A percentile compares a stretch with the other conserved stretches of the same genome.
These are phyloP conservation scores for Aspergillus steynii DNA, from an alignment of 495 filamentous ascomycete genomes.

Conservation along the genomic window DNA sequence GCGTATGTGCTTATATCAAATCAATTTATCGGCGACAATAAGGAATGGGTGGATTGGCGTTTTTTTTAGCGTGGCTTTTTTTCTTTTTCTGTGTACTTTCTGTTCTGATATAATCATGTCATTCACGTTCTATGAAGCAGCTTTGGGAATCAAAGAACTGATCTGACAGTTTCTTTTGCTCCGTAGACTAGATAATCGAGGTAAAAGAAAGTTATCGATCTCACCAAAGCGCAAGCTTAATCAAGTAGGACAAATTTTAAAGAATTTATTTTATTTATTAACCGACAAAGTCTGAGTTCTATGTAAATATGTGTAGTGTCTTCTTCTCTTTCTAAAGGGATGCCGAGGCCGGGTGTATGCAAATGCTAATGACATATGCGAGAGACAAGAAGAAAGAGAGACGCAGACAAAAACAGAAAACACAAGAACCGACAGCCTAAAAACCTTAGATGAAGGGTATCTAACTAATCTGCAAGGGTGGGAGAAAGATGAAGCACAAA, in stretches of 20 bases:
- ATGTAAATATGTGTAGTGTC: not conserved
- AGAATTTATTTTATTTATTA: not conserved
- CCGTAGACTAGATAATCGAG: no score
- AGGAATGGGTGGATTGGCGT: not conserved
- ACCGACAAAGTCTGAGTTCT: no score
- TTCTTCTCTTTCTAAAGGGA: not conserved
- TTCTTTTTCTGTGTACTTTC: not conserved
- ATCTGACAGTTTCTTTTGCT: no score
- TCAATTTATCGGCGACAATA: not conserved
- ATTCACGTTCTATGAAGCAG: not conserved
- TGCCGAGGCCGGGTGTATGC: conserved; percentile 2
- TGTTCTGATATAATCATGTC: not conserved
- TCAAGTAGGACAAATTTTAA: no score
- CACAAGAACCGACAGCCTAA: not conserved
- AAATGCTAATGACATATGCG: not conserved
- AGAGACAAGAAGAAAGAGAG: not conserved
- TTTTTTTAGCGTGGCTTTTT: not conserved
- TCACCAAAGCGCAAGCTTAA: no score
- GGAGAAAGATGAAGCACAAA: not conserved
- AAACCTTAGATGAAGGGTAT: not conserved
- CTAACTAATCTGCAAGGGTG: conserved; percentile 1
- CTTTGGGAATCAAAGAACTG: no score
- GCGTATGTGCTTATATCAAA: conserved; percentile 1
- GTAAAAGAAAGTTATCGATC: no score
- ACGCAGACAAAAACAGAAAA: not conserved